These are phyloP conservation scores for Backusella macrospora DNA, from an alignment of 192 early-diverging fungal genomes.

Conservation along the genomic window DNA sequence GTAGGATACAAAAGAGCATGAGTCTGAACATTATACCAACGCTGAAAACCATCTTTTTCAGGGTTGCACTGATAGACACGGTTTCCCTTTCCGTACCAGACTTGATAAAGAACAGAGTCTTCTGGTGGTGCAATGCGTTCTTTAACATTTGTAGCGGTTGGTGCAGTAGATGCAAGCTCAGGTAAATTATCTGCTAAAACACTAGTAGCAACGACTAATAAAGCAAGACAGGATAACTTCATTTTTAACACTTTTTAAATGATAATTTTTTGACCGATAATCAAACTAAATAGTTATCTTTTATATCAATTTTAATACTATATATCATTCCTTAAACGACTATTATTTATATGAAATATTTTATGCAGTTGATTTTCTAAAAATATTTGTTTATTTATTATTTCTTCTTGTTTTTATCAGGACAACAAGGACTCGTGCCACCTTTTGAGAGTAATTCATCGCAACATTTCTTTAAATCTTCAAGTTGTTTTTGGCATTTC, in stretches of 20 bases:
- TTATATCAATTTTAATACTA: background rate
- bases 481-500: conserved; percentile 1
- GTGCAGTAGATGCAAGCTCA: background rate
- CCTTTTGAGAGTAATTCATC: conserved; percentile 4
- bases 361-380: conserved; percentile 1
- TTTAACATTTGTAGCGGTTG: conserved; percentile 17
- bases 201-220: background rate
- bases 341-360: background rate
- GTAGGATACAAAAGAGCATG: conserved; percentile 31
- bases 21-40: conserved; percentile 37
- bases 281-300: background rate
- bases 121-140: conserved; percentile 25
- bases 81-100: conserved; percentile 27
- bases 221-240: conserved; percentile 13
- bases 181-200: conserved; percentile 21
- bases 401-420: background rate
- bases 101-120: conserved; percentile 19
- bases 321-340: background rate
- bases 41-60: conserved; percentile 28
- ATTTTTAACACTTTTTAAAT: background rate
- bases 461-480: conserved; percentile 1
- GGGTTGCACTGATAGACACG: conserved; percentile 33
- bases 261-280: background rate
- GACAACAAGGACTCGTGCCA: conserved; percentile 3
- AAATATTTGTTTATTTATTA: conserved; percentile 8